Base-by-base conservation (phyloP, 345 rosid genomes). In the Eucalyptus pumila region DNA sequence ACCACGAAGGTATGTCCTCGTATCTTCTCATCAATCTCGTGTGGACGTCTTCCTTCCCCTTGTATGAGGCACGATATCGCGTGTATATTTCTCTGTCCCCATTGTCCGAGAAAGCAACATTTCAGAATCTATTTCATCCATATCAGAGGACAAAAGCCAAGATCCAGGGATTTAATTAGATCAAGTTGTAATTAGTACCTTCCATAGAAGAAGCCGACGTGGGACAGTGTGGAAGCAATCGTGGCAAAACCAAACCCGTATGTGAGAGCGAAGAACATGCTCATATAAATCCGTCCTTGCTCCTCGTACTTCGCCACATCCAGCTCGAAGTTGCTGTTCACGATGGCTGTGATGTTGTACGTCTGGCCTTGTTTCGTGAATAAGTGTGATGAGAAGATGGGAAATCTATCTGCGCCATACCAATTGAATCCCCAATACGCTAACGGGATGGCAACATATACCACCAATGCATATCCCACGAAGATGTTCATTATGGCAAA, bases 241-340 rank as follows among this genome's bases (percentile, higher is more conserved):
- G 91, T 86, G 72, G 91, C 91, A 21, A 90, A 90, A 42, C 91
- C 91, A 30, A 90, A 85, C 34, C 91, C 91, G 11, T 90, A 90
- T 50, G 88, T 24, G 85, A 90, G 45, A 8, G 91, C 89, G 13
- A 90, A 90, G 37, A 90, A 90, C 62, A 81, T 87, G 87, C 91
- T 89, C 60, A 89, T 34, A 86, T 89, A 67, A 72, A 89, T 89
- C 26, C 81, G 88, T 45, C 91, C 89, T 81, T 87, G 87, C 89
- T 81, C 34, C 60, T 80, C 32, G 56, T 89, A 87, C 49, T 42
- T 86, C 14, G 50, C 67, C 44, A 89, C 16, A 14, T 89, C 90
- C 21, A 89, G 86, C 88, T 86, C 88, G 32, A 89, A 89, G 27
- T 87, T 81, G 7, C 65, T 49, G 65, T 89, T 87, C 26, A 89